These are phyloP conservation scores for Hanseniaspora jakobsenii DNA, from an alignment of 805 yeast species.

Conservation along the genomic window DNA sequence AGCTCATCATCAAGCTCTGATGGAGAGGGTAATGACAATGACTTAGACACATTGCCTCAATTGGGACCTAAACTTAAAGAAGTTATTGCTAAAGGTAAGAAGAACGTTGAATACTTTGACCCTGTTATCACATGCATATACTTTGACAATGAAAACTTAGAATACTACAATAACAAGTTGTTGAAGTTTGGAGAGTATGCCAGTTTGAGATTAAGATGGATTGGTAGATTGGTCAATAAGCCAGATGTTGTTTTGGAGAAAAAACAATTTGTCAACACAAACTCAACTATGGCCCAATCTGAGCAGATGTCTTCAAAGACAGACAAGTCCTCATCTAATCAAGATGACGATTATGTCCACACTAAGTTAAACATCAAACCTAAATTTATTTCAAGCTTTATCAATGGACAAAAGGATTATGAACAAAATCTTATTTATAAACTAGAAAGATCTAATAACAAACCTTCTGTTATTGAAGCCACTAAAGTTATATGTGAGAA, in stretches of 20 bases:
- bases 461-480: slow-evolving; percentile 39
- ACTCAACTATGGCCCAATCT: slow-evolving; percentile 17
- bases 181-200: slow-evolving; percentile 57
- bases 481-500: slow-evolving; percentile 45
- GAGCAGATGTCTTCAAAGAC: slow-evolving; percentile 22
- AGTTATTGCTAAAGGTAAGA: slow-evolving; percentile 19
- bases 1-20: slow-evolving; percentile 13
- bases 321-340: slow-evolving; percentile 1
- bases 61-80: slow-evolving; percentile 24
- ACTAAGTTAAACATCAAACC: slow-evolving; percentile 62
- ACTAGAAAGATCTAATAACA: slow-evolving; percentile 50
- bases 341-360: slow-evolving; percentile 43
- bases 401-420: slow-evolving; percentile 37
- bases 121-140: slow-evolving; percentile 79
- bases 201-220: slow-evolving; percentile 79
- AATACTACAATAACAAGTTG: slow-evolving; percentile 73
- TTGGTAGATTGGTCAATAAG: slow-evolving; percentile 64
- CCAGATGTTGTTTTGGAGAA: slow-evolving; percentile 75
- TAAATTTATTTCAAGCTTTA: slow-evolving; percentile 65
- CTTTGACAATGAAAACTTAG: slow-evolving; percentile 74
- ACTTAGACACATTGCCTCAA: slow-evolving; percentile 22
- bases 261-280: slow-evolving; percentile 49
- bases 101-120: slow-evolving; percentile 40
- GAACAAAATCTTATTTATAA: slow-evolving; percentile 46
- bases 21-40: slow-evolving; percentile 18